These are phyloP conservation scores for Aureobasidium mangrovei DNA, from an alignment of 2,329 filamentous ascomycete genomes.

Conservation along the genomic window DNA sequence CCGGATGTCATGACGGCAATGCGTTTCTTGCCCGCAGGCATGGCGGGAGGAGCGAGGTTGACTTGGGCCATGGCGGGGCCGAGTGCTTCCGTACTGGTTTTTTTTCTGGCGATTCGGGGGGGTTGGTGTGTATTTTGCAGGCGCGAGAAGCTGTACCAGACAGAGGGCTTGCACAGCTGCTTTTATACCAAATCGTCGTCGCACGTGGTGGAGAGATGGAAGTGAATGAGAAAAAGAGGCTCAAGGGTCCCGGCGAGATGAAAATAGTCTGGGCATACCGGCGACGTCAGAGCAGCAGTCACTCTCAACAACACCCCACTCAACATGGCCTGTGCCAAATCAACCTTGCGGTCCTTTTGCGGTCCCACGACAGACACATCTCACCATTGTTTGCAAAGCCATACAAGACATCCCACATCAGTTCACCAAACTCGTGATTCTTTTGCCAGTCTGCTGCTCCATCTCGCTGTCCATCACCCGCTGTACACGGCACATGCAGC, in stretches of 20 bases:
- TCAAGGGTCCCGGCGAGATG: neutral
- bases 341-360: conserved; percentile 11
- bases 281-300: neutral
- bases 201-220: conserved; percentile 8
- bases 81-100: neutral
- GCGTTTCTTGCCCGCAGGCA: conserved; percentile 40
- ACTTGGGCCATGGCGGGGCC: conserved; percentile 14
- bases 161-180: neutral
- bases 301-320: conserved; percentile 6
- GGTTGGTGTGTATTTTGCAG: neutral
- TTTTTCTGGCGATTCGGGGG: neutral
- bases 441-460: neutral
- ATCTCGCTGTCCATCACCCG: neutral
- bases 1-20: conserved; percentile 93
- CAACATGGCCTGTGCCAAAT: conserved; percentile 4
- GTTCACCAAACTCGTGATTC: neutral
- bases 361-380: neutral
- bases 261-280: conserved; percentile 8
- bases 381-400: conserved; percentile 5
- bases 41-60: conserved; percentile 11
- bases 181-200: neutral
- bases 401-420: neutral
- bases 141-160: conserved; percentile 9
- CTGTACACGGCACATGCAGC: neutral
- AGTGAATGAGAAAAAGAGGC: conserved; percentile 8